Base-by-base conservation (phyloP, 2,329 filamentous ascomycete genomes). In the Periconia sp. region DNA sequence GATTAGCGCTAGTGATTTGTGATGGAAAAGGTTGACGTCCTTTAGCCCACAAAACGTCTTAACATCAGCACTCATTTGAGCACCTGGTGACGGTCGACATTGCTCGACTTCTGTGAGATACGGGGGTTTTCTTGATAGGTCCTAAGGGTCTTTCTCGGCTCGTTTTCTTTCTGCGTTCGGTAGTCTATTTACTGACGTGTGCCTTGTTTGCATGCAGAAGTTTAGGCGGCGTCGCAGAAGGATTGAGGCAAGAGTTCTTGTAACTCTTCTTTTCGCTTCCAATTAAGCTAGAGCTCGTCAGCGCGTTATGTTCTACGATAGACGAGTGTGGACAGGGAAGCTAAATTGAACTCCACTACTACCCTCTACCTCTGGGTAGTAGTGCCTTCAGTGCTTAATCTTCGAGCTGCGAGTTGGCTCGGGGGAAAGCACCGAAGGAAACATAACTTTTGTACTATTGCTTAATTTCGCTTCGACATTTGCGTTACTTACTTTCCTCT, bases 241-340 rank as follows among this genome's bases (percentile, higher is more conserved):
- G 23, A 24, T 35, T 10, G 35, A 43, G 16, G 16, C 29, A 19
- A 22, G 16, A 35, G 19, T 15, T 19, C 19, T 23, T 15, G 10
- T 19, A 15, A 18, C 22, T 35, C 32, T 43, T 31, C 34, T 16
- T 48, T 59, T 50, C 48, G 68, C 69, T 69, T 68, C 65, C 57
- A 66, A 63, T 63, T 65, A 65, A 63, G 69, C 69, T 72, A 72
- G 69, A 72, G 69, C 69, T 64, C 59, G 61, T 55, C 68, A 51
- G 54, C 60, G 62, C 59, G 66, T 55, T 60, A 61, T 60, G 52
- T 39, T 35, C 54, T 48, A 67, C 63, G 68, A 53, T 65, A 53
- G 59, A 56, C 61, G 57, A 71, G 69, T 72, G 69, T 72, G 68
- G 68, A 72, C 69, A 72, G 61, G 56, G 65, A 68, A 69, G 69